These are phyloP conservation scores for Monascus purpureus DNA, from an alignment of 495 filamentous ascomycete species.

Conservation along the genomic window DNA sequence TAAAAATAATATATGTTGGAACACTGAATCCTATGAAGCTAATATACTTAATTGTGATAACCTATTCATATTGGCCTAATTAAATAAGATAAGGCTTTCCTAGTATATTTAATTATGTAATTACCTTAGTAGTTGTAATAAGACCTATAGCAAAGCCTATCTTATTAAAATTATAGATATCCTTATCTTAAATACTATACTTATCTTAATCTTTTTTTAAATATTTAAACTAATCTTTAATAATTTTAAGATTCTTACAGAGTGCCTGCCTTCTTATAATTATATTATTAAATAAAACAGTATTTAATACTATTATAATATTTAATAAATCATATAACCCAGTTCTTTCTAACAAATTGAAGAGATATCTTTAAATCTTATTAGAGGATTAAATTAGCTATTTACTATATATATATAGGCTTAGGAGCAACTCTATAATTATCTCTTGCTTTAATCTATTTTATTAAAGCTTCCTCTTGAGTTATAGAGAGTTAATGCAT, in stretches of 20 bases:
- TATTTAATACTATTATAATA: conserved; percentile 14
- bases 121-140: conserved; percentile 14
- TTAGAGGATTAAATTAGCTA: too few relatives aligned
- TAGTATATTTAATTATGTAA: conserved; percentile 12
- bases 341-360: too few relatives aligned
- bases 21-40: conserved; percentile 10
- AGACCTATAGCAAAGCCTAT: too few relatives aligned
- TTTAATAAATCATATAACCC: conserved; percentile 15
- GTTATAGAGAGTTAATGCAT: too few relatives aligned
- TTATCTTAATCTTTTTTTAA: conserved; percentile 28
- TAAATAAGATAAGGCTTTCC: conserved; percentile 8
- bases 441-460: conserved; percentile 19
- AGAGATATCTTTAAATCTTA: too few relatives aligned
- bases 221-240: conserved; percentile 21
- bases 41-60: conserved; percentile 18
- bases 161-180: too few relatives aligned
- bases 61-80: conserved; percentile 24
- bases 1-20: conserved; percentile 21
- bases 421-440: conserved; percentile 12
- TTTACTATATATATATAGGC: conserved; percentile 12
- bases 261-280: conserved; percentile 19
- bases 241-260: conserved; percentile 22
- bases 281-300: conserved; percentile 9
- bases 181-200: conserved; percentile 21
- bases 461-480: conserved; percentile 14